These are phyloP conservation scores for Monosporascus sp. DNA, from an alignment of 2,329 filamentous ascomycete species.

Conservation along the genomic window DNA sequence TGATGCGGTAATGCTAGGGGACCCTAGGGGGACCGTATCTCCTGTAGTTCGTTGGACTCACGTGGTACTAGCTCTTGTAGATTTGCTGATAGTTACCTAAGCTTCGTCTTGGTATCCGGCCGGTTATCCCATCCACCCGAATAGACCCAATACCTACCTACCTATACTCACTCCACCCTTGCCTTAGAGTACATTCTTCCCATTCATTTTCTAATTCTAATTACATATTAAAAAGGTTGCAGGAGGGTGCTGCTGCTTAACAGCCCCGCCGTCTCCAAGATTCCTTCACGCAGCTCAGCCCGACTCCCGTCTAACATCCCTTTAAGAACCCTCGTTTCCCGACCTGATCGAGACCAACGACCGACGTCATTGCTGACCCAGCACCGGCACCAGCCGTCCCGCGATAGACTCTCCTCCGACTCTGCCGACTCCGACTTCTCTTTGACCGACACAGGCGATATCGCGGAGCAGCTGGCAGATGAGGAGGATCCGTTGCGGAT, in stretches of 20 bases:
- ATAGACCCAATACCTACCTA: conserved; percentile 20
- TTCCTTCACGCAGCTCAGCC: conserved; percentile 67
- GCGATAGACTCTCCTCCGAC: conserved; percentile 41
- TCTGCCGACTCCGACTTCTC: conserved; percentile 65
- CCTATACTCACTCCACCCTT: conserved; percentile 26
- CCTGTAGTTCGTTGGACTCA: no score
- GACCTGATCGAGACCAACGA: conserved; percentile 33
- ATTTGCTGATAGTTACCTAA: no score
- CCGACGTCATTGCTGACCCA: conserved; percentile 42
- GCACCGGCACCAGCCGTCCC: conserved; percentile 37
- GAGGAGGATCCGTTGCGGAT: conserved; percentile 75
- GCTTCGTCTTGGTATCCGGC: no score
- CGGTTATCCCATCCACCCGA: background rate
- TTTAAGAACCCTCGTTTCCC: conserved; percentile 63
- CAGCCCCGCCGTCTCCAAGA: conserved; percentile 78
- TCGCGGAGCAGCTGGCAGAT: conserved; percentile 84
- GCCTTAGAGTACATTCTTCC: conserved; percentile 6
- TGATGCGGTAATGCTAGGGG: no score
- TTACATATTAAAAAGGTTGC: conserved; percentile 30
- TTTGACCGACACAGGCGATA: conserved; percentile 92
- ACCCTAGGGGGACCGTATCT: no score
- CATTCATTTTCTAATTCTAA: conserved; percentile 21
- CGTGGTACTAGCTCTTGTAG: no score
- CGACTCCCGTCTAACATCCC: conserved; percentile 82
- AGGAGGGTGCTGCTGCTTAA: conserved; percentile 66